These are phyloP conservation scores for Cercospora sojina DNA, from an alignment of 2,329 filamentous ascomycete species.

Conservation along the genomic window DNA sequence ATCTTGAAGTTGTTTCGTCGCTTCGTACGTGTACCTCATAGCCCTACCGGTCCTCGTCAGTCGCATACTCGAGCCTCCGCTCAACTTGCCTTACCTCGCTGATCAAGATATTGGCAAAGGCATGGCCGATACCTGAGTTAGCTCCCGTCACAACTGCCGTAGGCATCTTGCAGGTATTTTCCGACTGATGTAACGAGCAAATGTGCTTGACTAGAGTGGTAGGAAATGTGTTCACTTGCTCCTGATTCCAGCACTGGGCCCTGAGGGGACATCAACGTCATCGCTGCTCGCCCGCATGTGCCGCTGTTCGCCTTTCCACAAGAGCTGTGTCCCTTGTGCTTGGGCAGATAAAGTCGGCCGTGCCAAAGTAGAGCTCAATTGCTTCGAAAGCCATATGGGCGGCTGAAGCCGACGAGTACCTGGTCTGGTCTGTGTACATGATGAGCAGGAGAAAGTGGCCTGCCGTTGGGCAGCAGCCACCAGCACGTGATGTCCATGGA, in stretches of 20 bases:
- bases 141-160: conserved; percentile 27
- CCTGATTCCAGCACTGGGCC: not conserved
- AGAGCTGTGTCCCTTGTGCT: not conserved
- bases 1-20: not conserved
- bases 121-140: conserved; percentile 29
- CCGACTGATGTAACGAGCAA: not conserved
- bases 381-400: not conserved
- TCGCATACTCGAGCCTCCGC: conserved; percentile 4
- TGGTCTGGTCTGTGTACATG: not conserved
- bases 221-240: not conserved
- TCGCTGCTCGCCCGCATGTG: not conserved
- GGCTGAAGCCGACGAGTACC: not conserved
- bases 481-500: not conserved
- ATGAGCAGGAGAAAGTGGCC: not conserved
- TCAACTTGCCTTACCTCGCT: conserved; percentile 18
- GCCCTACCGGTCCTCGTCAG: conserved; percentile 13
- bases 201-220: not conserved
- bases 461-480: not conserved
- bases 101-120: conserved; percentile 27
- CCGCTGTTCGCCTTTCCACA: not conserved
- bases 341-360: not conserved
- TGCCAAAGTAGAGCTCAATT: not conserved
- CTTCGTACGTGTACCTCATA: conserved; percentile 27
- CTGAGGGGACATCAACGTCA: conserved; percentile 1
- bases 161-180: conserved; percentile 18